Evolutionary conservation across 202 grass and related monocot genomes (phyloP), one percentile per base, ranked within the genome.

Genomic region (Carex sylvatica): DNA sequence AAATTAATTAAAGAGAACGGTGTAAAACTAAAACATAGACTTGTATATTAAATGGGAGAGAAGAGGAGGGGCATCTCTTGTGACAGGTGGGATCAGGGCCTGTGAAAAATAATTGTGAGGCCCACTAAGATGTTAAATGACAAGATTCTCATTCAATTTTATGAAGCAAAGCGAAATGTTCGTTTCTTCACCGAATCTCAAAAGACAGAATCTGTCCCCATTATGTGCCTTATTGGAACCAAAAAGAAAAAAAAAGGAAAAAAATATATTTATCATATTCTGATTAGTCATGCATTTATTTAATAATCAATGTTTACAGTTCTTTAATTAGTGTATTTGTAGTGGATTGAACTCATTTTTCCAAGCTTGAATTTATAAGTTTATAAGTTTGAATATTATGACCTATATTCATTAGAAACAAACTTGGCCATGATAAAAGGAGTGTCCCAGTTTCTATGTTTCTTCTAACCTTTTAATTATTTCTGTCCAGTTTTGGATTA

Each of bases 141-240:
- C 80, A 70, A 82, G 80, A 82, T 82, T 82, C 80, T 82, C 80
- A 82, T 82, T 56, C 80, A 82, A 82, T 20, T 80, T 69, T 56
- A 22, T 69, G 49, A 82, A 70, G 46, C 63, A 70, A 82, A 69
- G 80, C 56, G 44, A 82, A 67, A 70, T 82, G 80, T 82, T 55
- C 24, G 26, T 54, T 82, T 67, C 63, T 54, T 53, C 80, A 82
- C 62, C 80, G 80, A 82, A 82, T 82, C 80, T 82, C 80, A 53
- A 65, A 66, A 82, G 61, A n/a, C 42, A 82, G 80, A 82, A 82
- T 82, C 80, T 82, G 80, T 82, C 80, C 80, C 80, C 80, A 14
- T 31, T 69, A 65, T 38, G 35, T n/a, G 26, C 24, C 49, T 70
- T 70, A 15, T 35, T 30, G 62, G 80, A 70, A 82, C 59, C 80